phyloP scores from a whole-genome alignment of 345 rosid genomes.

The Syzygium grande region DNA sequence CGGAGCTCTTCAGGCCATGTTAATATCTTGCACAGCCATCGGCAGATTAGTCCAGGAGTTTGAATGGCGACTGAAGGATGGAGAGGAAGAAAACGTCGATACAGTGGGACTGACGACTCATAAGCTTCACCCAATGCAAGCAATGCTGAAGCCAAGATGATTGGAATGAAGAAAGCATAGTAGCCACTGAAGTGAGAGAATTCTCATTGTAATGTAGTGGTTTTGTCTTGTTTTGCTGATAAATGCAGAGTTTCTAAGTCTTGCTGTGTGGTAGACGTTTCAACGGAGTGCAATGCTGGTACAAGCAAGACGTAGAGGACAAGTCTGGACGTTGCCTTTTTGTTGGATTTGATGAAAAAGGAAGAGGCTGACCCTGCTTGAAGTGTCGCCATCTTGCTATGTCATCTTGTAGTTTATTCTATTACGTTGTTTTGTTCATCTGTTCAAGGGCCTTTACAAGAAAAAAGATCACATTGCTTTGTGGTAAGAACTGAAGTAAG shows the following conservation, averaged over 20 bases:
- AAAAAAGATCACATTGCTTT: background rate
- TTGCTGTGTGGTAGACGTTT: background rate
- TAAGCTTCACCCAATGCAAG: slow-evolving; percentile 70
- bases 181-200: background rate
- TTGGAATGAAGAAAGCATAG: background rate
- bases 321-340: background rate
- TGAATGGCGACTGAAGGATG: slow-evolving; percentile 57
- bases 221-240: background rate
- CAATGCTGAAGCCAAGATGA: slow-evolving; percentile 41
- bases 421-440: background rate
- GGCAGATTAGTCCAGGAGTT: slow-evolving; percentile 80
- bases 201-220: background rate
- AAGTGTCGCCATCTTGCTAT: background rate
- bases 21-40: slow-evolving; percentile 45
- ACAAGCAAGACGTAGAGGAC: background rate
- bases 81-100: slow-evolving; percentile 61
- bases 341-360: background rate
- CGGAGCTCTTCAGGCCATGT: slow-evolving; percentile 66
- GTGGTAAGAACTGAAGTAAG: background rate
- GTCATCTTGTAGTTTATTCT: background rate
- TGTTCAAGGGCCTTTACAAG: background rate
- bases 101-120: slow-evolving; percentile 56
- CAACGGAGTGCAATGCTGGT: background rate
- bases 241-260: background rate
- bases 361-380: background rate